These are phyloP conservation scores for Rhodotorula sp. DNA, from an alignment of 1,284 basidiomycete genomes.

Conservation along the genomic window DNA sequence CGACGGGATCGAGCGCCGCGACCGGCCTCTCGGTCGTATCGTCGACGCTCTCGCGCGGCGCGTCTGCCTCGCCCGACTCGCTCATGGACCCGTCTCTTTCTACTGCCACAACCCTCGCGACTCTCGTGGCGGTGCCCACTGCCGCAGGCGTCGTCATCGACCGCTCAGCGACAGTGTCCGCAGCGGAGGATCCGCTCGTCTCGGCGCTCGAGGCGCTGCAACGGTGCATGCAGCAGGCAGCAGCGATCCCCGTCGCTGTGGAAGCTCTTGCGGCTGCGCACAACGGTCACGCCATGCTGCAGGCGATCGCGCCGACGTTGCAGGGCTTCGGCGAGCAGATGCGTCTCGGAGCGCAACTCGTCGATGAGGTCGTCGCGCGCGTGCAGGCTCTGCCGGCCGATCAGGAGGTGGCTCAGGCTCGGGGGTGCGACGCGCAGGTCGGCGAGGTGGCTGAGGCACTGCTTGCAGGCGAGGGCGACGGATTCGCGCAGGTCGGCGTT, in stretches of 20 bases:
- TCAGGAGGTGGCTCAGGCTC: background rate
- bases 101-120: too few relatives aligned
- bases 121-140: background rate
- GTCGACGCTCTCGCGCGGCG: background rate
- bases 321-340: background rate
- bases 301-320: constrained; percentile 4
- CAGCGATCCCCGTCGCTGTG: background rate
- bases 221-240: background rate
- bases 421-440: background rate
- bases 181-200: background rate
- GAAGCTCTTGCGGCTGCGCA: background rate
- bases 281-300: background rate
- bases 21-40: too few relatives aligned
- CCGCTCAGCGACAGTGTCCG: too few relatives aligned
- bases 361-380: background rate
- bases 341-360: constrained; percentile 1
- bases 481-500: background rate
- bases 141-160: background rate
- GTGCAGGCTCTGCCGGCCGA: background rate
- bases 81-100: constrained; percentile 3
- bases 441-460: background rate
- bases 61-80: background rate
- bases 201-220: background rate
- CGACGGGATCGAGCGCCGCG: too few relatives aligned
- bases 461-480: background rate